These are phyloP conservation scores for Myriosclerotinia duriaeana DNA, from an alignment of 2,329 filamentous ascomycete genomes.

Conservation along the genomic window DNA sequence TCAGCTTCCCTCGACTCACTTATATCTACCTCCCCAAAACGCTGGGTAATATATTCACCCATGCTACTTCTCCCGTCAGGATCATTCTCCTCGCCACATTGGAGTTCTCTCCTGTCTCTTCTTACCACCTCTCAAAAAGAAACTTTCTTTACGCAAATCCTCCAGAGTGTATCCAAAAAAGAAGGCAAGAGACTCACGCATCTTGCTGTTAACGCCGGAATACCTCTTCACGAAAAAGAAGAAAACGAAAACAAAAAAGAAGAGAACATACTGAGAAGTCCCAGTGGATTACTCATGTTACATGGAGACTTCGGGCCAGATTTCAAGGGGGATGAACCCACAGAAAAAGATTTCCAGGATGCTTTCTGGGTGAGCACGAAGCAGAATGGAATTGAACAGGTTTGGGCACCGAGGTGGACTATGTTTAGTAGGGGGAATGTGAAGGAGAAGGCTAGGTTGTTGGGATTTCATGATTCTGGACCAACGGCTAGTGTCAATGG, in stretches of 20 bases:
- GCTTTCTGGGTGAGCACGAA: constrained; percentile 78
- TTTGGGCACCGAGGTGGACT: constrained; percentile 84
- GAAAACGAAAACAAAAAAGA: too few species aligned
- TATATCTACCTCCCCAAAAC: constrained; percentile 46
- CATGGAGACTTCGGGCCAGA: constrained; percentile 71
- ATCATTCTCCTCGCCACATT: constrained; percentile 51
- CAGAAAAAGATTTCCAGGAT: constrained; percentile 54
- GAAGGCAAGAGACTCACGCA: constrained; percentile 52
- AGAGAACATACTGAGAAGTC: constrained; percentile 73
- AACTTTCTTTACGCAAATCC: constrained; percentile 51
- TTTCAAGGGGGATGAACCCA: constrained; percentile 25
- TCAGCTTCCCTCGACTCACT: constrained; percentile 28
- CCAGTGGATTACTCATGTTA: constrained; percentile 66
- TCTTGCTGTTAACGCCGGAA: constrained; percentile 61
- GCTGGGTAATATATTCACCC: constrained; percentile 61
- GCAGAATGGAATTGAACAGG: constrained; percentile 79
- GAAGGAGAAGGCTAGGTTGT: constrained; percentile 77
- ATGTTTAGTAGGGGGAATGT: constrained; percentile 95
- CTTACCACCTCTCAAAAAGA: constrained; percentile 9
- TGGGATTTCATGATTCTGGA: constrained; percentile 49
- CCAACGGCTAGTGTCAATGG: neutral
- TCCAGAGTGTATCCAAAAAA: constrained; percentile 47
- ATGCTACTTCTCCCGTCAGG: constrained; percentile 61
- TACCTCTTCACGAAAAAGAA: constrained; percentile 52
- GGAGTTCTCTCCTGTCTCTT: constrained; percentile 23